Evolutionary conservation across 2,329 filamentous ascomycete genomes (phyloP).

Genomic region (Chrysoporthe cubensis): DNA sequence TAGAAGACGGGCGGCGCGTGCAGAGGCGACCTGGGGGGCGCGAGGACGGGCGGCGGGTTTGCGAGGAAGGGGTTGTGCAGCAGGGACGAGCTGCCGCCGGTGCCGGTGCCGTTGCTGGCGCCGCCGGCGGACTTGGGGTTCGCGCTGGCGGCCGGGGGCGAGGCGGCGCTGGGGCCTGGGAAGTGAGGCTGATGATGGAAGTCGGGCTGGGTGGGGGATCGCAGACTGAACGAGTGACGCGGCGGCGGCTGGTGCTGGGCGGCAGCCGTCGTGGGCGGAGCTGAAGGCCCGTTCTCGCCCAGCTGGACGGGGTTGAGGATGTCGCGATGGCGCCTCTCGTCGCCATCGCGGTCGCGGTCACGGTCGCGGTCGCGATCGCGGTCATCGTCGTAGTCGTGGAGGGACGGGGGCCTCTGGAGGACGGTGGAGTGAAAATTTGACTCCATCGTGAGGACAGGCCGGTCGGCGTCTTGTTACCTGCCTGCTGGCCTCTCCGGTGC

Average conservation of each 20-base stretch:
- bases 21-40: slow-evolving; percentile 47
- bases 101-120: slow-evolving; percentile 37
- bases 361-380: slow-evolving; percentile 37
- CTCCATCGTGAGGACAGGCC: slow-evolving; percentile 43
- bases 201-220: slow-evolving; percentile 53
- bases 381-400: slow-evolving; percentile 44
- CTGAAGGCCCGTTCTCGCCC: slow-evolving; percentile 21
- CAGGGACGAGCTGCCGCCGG: slow-evolving; percentile 29
- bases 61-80: slow-evolving; percentile 30
- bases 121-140: slow-evolving; percentile 29
- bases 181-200: slow-evolving; percentile 39
- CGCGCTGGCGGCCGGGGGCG: slow-evolving; percentile 32
- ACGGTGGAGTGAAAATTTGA: slow-evolving; percentile 55
- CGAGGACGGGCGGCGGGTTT: slow-evolving; percentile 24
- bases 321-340: slow-evolving; percentile 49
- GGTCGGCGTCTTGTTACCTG: background rate
- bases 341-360: slow-evolving; percentile 32
- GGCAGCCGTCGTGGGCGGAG: slow-evolving; percentile 6
- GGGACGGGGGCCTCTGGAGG: slow-evolving; percentile 49
- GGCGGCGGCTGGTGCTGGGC: slow-evolving; percentile 35
- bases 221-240: slow-evolving; percentile 52
- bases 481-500: background rate
- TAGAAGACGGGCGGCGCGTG: slow-evolving; percentile 50
- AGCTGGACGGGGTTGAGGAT: slow-evolving; percentile 45
- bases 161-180: slow-evolving; percentile 36